phyloP scores from a whole-genome alignment of 208 protist species.

The Trichomonas gallinae region DNA sequence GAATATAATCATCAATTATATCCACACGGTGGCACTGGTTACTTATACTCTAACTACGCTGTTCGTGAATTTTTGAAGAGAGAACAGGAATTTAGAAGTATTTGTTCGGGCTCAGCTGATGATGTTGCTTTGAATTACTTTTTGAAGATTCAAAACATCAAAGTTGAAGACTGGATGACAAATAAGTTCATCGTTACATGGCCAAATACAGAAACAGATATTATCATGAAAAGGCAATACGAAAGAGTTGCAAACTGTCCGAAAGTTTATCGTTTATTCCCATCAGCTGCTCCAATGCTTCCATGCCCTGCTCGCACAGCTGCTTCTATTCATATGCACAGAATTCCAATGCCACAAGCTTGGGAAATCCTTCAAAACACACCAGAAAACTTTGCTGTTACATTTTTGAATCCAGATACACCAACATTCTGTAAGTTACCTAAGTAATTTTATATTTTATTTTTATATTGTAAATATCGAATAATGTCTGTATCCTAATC shows the following conservation, averaged over 20 bases:
- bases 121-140: background rate
- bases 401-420: background rate
- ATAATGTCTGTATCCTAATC: no score
- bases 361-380: background rate
- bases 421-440: background rate
- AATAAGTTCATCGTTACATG: background rate
- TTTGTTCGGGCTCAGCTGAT: background rate
- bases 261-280: background rate
- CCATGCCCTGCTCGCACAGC: background rate
- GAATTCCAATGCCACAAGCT: background rate
- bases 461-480: background rate
- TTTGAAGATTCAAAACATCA: background rate
- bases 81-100: background rate
- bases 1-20: background rate
- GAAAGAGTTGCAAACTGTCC: background rate
- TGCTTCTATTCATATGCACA: background rate
- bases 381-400: background rate
- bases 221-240: background rate
- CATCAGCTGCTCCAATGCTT: background rate
- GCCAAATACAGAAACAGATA: background rate
- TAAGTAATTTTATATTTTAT: background rate
- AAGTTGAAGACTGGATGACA: background rate
- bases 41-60: background rate
- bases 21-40: background rate
- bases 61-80: background rate